Evolutionary conservation across 2,329 filamentous ascomycete species (phyloP).

Genomic region (Trichophyton mentagrophytes): DNA sequence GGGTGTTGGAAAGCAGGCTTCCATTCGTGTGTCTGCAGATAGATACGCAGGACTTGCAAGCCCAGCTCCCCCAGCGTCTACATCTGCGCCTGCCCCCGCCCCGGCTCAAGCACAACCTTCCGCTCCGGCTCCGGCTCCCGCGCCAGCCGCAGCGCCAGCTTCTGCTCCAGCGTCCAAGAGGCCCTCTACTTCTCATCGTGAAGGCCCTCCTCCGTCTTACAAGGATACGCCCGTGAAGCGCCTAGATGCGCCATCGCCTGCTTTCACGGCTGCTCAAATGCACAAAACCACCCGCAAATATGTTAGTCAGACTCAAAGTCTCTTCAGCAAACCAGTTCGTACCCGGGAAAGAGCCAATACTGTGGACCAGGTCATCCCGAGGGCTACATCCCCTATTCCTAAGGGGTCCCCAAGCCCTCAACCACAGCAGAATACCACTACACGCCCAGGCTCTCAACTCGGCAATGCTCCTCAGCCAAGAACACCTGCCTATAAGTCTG

Average conservation of each 20-base stretch:
- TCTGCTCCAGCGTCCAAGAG: constrained; percentile 6
- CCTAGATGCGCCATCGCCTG: constrained; percentile 78
- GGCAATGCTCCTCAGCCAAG: constrained; percentile 33
- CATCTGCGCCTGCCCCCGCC: not conserved
- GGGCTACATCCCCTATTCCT: constrained; percentile 27
- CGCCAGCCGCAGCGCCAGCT: not conserved
- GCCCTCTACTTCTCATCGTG: constrained; percentile 41
- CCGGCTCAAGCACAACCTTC: not conserved
- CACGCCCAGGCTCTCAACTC: constrained; percentile 26
- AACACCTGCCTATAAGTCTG: constrained; percentile 35
- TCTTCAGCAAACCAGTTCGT: constrained; percentile 44
- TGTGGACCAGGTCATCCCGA: constrained; percentile 27
- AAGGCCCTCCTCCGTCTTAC: constrained; percentile 79
- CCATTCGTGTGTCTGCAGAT: constrained; percentile 81
- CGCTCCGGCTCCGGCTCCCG: not conserved
- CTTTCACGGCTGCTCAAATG: constrained; percentile 89
- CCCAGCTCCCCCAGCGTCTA: constrained; percentile 44
- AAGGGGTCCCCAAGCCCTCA: constrained; percentile 27
- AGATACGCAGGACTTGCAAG: constrained; percentile 88
- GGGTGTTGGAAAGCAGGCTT: constrained; percentile 68
- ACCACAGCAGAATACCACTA: constrained; percentile 18
- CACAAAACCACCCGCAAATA: constrained; percentile 87
- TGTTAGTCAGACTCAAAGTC: constrained; percentile 64
- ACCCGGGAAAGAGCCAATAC: constrained; percentile 16
- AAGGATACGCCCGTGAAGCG: constrained; percentile 60